Conservation (phyloP, 768 basidiomycete genomes). For the Sporobolomyces pararoseus region DNA sequence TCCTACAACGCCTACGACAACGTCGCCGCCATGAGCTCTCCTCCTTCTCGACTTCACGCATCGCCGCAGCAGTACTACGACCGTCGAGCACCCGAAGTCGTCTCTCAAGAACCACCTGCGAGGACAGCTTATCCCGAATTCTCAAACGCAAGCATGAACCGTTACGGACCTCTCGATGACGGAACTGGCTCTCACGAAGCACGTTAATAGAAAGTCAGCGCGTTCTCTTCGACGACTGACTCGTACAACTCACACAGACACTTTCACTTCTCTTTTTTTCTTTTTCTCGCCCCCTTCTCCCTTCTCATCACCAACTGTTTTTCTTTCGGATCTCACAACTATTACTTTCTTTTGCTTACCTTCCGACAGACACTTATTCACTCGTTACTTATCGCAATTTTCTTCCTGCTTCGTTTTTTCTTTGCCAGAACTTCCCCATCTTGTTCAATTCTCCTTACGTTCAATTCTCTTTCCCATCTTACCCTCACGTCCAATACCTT, state of each 20-base stretch:
- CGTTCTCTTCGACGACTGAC: background rate
- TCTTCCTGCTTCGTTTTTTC: no score
- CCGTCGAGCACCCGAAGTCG: background rate
- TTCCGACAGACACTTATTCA: background rate
- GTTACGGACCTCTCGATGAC: conserved; percentile 16
- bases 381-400: no score
- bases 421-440: no score
- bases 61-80: conserved; percentile 1
- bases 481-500: no score
- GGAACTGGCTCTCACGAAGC: background rate
- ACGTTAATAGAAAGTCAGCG: no score
- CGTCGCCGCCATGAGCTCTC: background rate
- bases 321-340: background rate
- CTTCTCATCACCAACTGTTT: background rate
- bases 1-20: conserved; percentile 3
- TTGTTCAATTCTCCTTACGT: no score
- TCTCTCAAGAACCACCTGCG: background rate
- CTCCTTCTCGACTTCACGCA: background rate
- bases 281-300: background rate
- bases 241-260: background rate
- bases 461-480: no score
- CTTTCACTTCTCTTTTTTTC: no score
- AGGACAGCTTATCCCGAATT: conserved; percentile 7
- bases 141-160: conserved; percentile 7
- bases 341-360: background rate